phyloP scores from a whole-genome alignment of 495 filamentous ascomycete species.

The Podospora appendiculata region DNA sequence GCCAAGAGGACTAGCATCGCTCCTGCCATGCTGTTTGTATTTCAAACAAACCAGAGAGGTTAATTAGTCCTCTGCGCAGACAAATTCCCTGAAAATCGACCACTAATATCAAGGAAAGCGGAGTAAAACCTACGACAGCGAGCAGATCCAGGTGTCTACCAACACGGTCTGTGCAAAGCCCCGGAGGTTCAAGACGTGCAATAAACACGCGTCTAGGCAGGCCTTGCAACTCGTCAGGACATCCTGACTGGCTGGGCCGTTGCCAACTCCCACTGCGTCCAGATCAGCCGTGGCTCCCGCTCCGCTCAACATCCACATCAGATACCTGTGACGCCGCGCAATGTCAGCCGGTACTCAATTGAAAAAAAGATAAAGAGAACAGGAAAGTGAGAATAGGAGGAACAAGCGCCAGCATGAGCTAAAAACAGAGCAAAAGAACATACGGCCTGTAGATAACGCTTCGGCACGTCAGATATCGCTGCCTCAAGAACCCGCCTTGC shows the following conservation, averaged over 20 bases:
- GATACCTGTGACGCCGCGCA: constrained; percentile 9
- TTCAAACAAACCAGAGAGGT: background rate
- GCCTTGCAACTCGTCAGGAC: constrained; percentile 27
- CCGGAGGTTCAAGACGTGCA: constrained; percentile 33
- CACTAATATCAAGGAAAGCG: background rate
- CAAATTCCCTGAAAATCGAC: background rate
- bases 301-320: constrained; percentile 35
- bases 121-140: constrained; percentile 31
- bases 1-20: constrained; percentile 28
- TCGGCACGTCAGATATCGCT: constrained; percentile 39
- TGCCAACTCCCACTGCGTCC: background rate
- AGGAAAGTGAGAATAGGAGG: too few relatives aligned
- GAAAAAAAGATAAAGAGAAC: too few relatives aligned
- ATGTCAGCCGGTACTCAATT: too few relatives aligned
- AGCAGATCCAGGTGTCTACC: constrained; percentile 44
- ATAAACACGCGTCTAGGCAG: constrained; percentile 32
- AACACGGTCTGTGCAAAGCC: constrained; percentile 33
- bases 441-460: constrained; percentile 41
- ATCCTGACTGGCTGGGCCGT: constrained; percentile 2
- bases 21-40: constrained; percentile 18
- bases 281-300: background rate
- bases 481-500: constrained; percentile 33
- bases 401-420: too few relatives aligned
- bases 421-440: constrained; percentile 1
- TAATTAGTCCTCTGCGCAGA: background rate